A percentile compares a stretch with the other conserved stretches of the same genome.
These are phyloP conservation scores for Colletotrichum theobromicola DNA, from an alignment of 2,329 filamentous ascomycete species.

Conservation along the genomic window DNA sequence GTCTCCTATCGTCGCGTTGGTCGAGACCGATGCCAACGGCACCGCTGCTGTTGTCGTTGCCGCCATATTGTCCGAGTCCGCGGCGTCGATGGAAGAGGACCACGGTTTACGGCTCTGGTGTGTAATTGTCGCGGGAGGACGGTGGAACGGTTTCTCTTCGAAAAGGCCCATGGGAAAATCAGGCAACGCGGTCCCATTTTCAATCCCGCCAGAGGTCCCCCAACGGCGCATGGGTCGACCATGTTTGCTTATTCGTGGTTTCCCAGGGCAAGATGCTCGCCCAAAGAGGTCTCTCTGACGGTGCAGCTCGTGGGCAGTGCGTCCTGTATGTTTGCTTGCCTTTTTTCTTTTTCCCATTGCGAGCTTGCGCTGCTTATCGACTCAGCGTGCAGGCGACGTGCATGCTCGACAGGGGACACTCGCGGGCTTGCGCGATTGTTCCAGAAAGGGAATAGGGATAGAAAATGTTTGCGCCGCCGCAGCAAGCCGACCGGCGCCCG, in stretches of 20 bases:
- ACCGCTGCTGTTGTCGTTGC: neutral
- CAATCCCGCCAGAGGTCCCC: neutral
- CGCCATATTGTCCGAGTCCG: neutral
- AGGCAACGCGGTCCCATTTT: neutral
- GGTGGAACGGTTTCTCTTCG: neutral
- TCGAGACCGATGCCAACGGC: neutral
- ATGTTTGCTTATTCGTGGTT: neutral
- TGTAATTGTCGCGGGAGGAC: neutral
- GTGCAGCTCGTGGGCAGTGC: neutral
- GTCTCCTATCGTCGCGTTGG: neutral
- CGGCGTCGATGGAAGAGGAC: neutral
- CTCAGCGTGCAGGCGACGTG: neutral
- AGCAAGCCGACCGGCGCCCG: neutral
- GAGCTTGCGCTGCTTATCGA: neutral
- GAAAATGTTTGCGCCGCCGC: neutral
- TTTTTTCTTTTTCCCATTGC: slow-evolving; percentile 14
- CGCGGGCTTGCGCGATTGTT: neutral
- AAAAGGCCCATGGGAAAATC: neutral
- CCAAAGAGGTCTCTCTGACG: neutral
- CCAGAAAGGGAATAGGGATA: neutral
- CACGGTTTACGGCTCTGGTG: neutral
- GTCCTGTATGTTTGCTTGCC: neutral
- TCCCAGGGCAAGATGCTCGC: neutral
- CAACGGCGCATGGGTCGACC: neutral
- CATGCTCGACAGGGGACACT: neutral